Evolutionary conservation across 2,329 filamentous ascomycete genomes (phyloP), one percentile per base, ranked within the genome.

Genomic region (Colletotrichum karsti): DNA sequence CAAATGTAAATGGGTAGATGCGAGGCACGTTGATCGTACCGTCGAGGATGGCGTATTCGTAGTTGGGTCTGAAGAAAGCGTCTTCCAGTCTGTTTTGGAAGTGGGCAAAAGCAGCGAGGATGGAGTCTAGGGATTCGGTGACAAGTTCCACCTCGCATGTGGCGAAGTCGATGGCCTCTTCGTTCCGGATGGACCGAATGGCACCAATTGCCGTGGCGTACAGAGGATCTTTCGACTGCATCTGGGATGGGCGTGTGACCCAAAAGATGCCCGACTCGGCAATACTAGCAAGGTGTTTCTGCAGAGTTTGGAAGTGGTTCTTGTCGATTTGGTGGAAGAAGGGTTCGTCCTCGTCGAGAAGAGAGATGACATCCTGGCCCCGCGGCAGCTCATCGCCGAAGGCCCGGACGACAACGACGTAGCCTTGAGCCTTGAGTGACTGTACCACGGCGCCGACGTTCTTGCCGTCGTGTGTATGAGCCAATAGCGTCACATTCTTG

Each of bases 11-110:
- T 1, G 73, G 73, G 20, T 74, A 72, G 48, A 74, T 74, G 2
- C 76, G 62, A 4, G 71, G 71, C 22, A 78, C 71, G 18, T 73
- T 68, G 1, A 76, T 69, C 7, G 70, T 63, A 3, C 72, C 71
- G 37, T 74, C 70, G 5, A 70, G 63, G n/a, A 78, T 70, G 3
- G 73, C 74, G 35, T 75, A 79, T 53, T 79, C 78, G 24, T 72
- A 72, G 26, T 79, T 76, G 0, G 74, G 72, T 3, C 67, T 71
- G 5, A 75, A 60, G 2, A 50, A 63, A 13, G 72, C 73, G 30
- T 69, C 71, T 13, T 26, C 44, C 44, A 48, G 44, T 48, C 22
- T n/a, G 9, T 9, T 33, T 1, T 53, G 57, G 15, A 61, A 50
- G 3, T 53, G 26, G 10, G 10, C 18, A 22, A 54, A 55, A 0